Evolutionary conservation across 441 rosid species (phyloP).

Genomic region (Euphorbia celastroides): DNA sequence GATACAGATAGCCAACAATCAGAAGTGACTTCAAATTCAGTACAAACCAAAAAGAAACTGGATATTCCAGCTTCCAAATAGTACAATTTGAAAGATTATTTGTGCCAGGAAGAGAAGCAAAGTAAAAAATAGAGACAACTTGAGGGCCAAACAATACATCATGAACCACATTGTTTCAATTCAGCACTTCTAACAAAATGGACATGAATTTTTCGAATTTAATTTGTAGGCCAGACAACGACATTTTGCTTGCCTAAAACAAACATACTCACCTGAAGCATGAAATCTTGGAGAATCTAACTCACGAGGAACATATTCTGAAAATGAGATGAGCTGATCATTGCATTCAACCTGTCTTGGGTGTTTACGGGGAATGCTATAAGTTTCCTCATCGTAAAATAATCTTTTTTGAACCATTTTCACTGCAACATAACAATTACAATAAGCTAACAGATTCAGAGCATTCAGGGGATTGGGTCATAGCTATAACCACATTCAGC

Average conservation of each 20-base stretch:
- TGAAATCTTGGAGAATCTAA: slow-evolving; percentile 8
- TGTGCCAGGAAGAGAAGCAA: neutral
- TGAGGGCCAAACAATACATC: neutral
- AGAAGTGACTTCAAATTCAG: neutral
- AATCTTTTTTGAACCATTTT: slow-evolving; percentile 44
- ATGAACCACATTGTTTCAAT: neutral
- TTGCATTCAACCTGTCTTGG: slow-evolving; percentile 29
- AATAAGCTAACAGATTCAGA: no score
- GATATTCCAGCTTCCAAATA: neutral
- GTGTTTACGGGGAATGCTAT: slow-evolving; percentile 34
- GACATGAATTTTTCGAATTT: neutral
- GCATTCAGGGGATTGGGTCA: neutral
- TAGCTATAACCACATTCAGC: neutral
- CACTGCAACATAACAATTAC: slow-evolving; percentile 20
- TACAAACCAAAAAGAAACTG: neutral
- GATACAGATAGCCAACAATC: neutral
- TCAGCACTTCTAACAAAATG: neutral
- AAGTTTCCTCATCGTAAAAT: slow-evolving; percentile 33
- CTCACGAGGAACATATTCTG: slow-evolving; percentile 28
- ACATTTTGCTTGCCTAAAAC: neutral
- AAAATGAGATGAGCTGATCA: slow-evolving; percentile 28
- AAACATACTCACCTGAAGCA: slow-evolving; percentile 31
- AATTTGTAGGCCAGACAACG: neutral
- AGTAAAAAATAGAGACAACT: neutral
- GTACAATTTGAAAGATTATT: neutral